A percentile compares a stretch with the other conserved stretches of the same genome.
These are phyloP conservation scores for Biscogniauxia mediterranea DNA, from an alignment of 2,329 filamentous ascomycete species.

Conservation along the genomic window DNA sequence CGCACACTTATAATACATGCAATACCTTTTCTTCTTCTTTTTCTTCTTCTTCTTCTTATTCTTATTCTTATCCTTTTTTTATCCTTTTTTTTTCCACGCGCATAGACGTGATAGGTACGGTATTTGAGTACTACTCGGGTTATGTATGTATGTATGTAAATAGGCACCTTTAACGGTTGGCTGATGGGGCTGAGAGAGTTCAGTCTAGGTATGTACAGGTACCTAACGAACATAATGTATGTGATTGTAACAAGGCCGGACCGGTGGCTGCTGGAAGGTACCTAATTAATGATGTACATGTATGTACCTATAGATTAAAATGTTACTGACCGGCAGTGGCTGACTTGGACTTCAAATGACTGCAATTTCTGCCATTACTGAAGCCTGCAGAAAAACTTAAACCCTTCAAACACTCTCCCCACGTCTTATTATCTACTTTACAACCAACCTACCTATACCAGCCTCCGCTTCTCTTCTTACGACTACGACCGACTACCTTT, in stretches of 20 bases:
- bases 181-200: background rate
- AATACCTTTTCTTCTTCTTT: no score
- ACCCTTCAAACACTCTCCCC: background rate
- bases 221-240: background rate
- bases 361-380: background rate
- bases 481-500: no score
- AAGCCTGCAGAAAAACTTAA: background rate
- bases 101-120: no score
- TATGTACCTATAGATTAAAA: background rate
- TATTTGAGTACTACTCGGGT: no score
- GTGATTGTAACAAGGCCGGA: background rate
- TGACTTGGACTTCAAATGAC: background rate
- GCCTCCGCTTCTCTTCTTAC: background rate
- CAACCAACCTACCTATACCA: background rate
- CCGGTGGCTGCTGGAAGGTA: background rate
- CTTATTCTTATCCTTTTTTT: no score
- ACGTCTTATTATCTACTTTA: background rate
- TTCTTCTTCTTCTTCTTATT: no score
- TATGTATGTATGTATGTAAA: no score
- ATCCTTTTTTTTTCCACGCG: no score
- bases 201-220: background rate
- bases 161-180: background rate
- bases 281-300: background rate
- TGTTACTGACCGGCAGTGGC: background rate
- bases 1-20: no score